Evolutionary conservation across 805 yeast species (phyloP).

Genomic region (Diddensiella transvaalensis): DNA sequence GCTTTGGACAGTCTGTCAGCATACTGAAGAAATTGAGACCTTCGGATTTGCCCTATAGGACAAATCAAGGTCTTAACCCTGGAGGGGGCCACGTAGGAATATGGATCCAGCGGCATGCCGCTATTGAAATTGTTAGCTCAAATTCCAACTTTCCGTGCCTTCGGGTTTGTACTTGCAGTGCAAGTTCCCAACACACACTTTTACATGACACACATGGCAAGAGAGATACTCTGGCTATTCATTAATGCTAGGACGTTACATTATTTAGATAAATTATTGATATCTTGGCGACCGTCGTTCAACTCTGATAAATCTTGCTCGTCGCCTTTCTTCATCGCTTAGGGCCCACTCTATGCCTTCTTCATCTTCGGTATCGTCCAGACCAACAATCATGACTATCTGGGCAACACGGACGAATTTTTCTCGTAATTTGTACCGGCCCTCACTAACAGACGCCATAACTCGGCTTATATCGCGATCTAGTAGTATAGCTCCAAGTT

Average conservation of each 20-base stretch:
- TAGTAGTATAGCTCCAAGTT: conserved; percentile 74
- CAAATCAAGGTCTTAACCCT: conserved; percentile 62
- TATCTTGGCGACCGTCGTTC: not conserved
- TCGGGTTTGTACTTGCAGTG: too few relatives aligned
- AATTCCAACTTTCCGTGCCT: too few relatives aligned
- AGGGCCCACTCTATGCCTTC: conserved; percentile 64
- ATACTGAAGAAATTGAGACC: conserved; percentile 42
- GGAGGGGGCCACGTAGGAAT: conserved; percentile 57
- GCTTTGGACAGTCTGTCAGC: conserved; percentile 44
- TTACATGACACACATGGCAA: too few relatives aligned
- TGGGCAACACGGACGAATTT: conserved; percentile 80
- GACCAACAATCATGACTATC: conserved; percentile 72
- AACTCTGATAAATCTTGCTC: conserved; percentile 24
- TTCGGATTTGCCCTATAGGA: conserved; percentile 54
- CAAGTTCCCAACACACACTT: too few relatives aligned
- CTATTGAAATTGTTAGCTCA: not conserved
- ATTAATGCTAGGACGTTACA: too few relatives aligned
- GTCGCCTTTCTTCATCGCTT: conserved; percentile 63
- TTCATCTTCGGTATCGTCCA: conserved; percentile 66
- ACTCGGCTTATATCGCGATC: conserved; percentile 77
- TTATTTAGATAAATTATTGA: not conserved
- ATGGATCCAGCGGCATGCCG: conserved; percentile 28
- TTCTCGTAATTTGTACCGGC: conserved; percentile 70
- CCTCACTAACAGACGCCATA: conserved; percentile 62
- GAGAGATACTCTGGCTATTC: too few relatives aligned